Base-by-base conservation (phyloP, 2,329 filamentous ascomycete species). In the Tothia fuscella region DNA sequence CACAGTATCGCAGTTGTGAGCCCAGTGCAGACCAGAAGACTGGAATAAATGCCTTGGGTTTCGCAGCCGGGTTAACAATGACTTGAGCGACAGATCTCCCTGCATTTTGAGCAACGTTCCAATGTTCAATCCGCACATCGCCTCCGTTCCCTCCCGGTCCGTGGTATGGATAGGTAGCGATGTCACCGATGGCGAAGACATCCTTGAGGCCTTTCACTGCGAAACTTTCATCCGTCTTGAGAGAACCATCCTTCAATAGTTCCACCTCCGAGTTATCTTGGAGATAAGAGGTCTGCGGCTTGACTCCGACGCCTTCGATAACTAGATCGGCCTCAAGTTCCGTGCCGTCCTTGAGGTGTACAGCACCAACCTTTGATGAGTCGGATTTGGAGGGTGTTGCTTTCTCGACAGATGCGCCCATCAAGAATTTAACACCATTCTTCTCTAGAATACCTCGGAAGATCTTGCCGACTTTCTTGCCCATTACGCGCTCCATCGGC, bases 11-110 rank as follows among this genome's bases (percentile, higher is more conserved):
- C 53, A 98, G 63, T 64, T 98, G 91, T 5, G 78, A 74, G 4
- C 88, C 86, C 4, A 98, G 66, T 0, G 91, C 91, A 1, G 86
- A 94, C 91, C 91, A 98, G 68, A 98, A 98, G 38, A 98, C 75
- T 1, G 91, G 91, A 44, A 91, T 89, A 62, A 94, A 95, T 2
- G 75, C 68, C 51, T 82, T 78, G 1, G 78, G 68, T 47, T 71
- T 69, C 34, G 70, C 59, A 6, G 70, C 62, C 0, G 80, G 73
- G 52, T 81, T 69, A 50, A 78, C 72, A 54, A 98, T 94, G 52
- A 83, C 76, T 40, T 70, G 70, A 2, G 87, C 91, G 1, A 82
- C 89, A 19, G 74, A 72, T 32, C 89, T 82, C 3, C 91, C 91
- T 2, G 84, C 71, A 55, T 96, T 95, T 56, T 96, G 91, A 4